Conservation (phyloP, 805 yeast genomes). For the Ogataea parapolymorpha region DNA sequence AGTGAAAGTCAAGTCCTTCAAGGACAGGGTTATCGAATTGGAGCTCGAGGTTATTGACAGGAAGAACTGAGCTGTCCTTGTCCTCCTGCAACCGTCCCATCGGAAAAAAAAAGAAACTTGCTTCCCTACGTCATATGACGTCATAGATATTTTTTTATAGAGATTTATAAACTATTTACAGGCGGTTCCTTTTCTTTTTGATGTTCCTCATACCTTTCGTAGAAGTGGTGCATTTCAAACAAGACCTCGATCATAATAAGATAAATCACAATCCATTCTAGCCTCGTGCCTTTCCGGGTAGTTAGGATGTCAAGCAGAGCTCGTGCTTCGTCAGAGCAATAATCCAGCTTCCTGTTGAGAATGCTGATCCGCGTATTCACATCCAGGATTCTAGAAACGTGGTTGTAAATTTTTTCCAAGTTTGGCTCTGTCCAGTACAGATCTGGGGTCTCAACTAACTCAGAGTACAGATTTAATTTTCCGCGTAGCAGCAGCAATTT, state of each 20-base stretch:
- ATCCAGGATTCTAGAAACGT: slow-evolving; percentile 69
- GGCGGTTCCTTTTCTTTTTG: slow-evolving; percentile 8
- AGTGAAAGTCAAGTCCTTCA: slow-evolving; percentile 56
- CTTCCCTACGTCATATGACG: slow-evolving; percentile 4
- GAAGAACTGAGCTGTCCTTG: slow-evolving; percentile 15
- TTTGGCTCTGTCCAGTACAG: slow-evolving; percentile 91
- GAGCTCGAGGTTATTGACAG: slow-evolving; percentile 29
- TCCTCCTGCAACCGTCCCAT: not conserved
- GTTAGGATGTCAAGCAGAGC: slow-evolving; percentile 71
- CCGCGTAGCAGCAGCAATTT: slow-evolving; percentile 73
- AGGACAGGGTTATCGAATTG: slow-evolving; percentile 37
- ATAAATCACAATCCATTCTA: slow-evolving; percentile 87
- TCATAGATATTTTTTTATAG: slow-evolving; percentile 5
- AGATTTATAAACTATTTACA: slow-evolving; percentile 6
- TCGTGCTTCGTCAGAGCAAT: slow-evolving; percentile 84
- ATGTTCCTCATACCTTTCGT: slow-evolving; percentile 43
- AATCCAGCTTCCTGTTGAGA: slow-evolving; percentile 80
- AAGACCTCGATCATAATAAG: slow-evolving; percentile 82
- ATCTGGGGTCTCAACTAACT: slow-evolving; percentile 89
- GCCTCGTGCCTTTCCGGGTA: slow-evolving; percentile 69
- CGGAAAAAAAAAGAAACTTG: slow-evolving; percentile 1
- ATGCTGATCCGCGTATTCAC: slow-evolving; percentile 74
- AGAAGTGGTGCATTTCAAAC: slow-evolving; percentile 75
- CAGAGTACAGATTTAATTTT: slow-evolving; percentile 79
- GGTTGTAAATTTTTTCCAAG: slow-evolving; percentile 70